phyloP scores from a whole-genome alignment of 805 yeast species.

The Candida fluviatilis region DNA sequence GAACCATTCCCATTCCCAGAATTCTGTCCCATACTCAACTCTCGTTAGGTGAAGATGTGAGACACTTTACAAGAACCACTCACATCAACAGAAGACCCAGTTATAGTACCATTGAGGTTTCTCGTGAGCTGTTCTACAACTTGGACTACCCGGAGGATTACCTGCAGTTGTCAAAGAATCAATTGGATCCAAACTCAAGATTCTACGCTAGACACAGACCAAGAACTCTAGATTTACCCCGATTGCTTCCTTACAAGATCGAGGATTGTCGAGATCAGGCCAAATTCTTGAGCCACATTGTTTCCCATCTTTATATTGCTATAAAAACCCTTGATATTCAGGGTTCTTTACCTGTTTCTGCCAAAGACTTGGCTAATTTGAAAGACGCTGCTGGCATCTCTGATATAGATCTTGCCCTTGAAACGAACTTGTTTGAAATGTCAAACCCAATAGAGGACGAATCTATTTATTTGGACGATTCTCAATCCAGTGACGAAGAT shows the following conservation, averaged over 20 bases:
- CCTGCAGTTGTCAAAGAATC: constrained; percentile 21
- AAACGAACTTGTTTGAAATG: constrained; percentile 47
- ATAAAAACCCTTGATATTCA: constrained; percentile 69
- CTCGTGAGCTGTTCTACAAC: constrained; percentile 36
- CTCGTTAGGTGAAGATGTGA: neutral
- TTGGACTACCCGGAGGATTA: constrained; percentile 49
- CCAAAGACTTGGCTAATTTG: constrained; percentile 57
- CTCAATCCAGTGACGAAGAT: constrained; percentile 35
- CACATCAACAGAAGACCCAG: constrained; percentile 23
- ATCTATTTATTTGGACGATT: constrained; percentile 24
- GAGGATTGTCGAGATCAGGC: constrained; percentile 69
- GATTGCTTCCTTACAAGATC: constrained; percentile 65
- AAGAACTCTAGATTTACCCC: constrained; percentile 39
- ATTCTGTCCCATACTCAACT: constrained; percentile 3
- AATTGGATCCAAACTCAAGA: constrained; percentile 32
- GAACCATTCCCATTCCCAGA: constrained; percentile 1
- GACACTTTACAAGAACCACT: constrained; percentile 5
- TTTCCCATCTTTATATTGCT: constrained; percentile 75
- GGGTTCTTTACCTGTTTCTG: constrained; percentile 63
- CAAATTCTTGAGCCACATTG: constrained; percentile 71
- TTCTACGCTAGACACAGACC: constrained; percentile 36
- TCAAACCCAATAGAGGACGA: constrained; percentile 24
- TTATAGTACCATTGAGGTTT: constrained; percentile 24
- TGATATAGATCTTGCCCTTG: constrained; percentile 46
- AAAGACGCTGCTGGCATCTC: constrained; percentile 25